phyloP scores from a whole-genome alignment of 163 green algal species.

The Scenedesmus sp. region DNA sequence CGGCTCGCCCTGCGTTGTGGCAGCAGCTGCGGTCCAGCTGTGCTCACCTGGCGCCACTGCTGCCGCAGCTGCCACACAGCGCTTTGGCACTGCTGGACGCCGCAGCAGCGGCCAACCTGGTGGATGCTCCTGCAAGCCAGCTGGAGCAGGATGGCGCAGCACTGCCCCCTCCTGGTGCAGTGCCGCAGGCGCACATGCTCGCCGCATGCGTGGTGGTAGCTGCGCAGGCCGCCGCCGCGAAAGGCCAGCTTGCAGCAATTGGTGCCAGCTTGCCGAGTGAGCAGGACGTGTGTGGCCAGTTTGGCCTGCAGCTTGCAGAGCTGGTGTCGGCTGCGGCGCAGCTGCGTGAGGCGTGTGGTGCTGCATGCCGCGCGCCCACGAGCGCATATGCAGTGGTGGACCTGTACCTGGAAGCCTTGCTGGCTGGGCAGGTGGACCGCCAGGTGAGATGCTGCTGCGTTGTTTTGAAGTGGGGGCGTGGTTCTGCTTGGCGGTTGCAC shows the following conservation, averaged over 20 bases:
- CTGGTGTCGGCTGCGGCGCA: background rate
- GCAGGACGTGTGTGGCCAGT: background rate
- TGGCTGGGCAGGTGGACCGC: constrained; percentile 12
- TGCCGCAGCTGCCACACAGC: constrained; percentile 7
- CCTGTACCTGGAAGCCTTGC: background rate
- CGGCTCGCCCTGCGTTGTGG: background rate
- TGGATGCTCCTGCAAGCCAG: background rate
- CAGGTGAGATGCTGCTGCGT: constrained; percentile 6
- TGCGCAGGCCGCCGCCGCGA: background rate
- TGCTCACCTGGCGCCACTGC: background rate
- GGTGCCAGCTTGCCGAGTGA: background rate
- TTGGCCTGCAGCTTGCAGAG: constrained; percentile 7
- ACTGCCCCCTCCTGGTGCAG: background rate
- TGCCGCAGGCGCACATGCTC: constrained; percentile 1
- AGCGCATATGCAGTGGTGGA: constrained; percentile 13
- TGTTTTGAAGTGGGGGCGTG: background rate
- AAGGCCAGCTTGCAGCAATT: constrained; percentile 9
- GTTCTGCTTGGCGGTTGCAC: too few species aligned
- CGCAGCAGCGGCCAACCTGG: constrained; percentile 29
- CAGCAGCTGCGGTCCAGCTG: constrained; percentile 29
- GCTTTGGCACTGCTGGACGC: constrained; percentile 35
- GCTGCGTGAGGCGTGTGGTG: constrained; percentile 8
- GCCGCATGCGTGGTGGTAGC: constrained; percentile 41
- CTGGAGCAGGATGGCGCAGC: constrained; percentile 6
- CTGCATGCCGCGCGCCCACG: background rate